Base-by-base conservation (phyloP, 306 rosid species). In the Prunus davidiana region DNA sequence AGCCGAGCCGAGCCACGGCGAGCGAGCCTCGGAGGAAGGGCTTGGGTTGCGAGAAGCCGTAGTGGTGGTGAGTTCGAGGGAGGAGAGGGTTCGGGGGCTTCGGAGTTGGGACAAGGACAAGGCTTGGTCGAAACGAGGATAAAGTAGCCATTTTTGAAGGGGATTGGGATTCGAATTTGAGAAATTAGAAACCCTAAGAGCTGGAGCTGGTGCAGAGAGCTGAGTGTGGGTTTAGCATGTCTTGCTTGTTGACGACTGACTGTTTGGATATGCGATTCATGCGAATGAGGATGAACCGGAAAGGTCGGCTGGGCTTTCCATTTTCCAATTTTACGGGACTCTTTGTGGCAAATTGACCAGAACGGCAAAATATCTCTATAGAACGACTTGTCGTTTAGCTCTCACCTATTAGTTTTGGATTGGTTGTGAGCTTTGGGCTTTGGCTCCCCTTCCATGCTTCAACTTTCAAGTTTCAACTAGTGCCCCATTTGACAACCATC, bases 21-120 rank as follows among this genome's bases (percentile, higher is more conserved):
- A 84, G 80, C 38, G 97, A 89, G 62, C 93, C 90, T 63, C 93
- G 94, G 56, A 82, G 91, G 66, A 79, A 78, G 56, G 79, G 81
- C 49, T 78, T 65, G 63, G 77, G 85, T 60, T 30, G 64, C 65
- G 82, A 56, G 50, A 88, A 55, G 34, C 80, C 54, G 34, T 68
- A 78, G 47, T 66, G 85, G 79, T 72, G 73, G 80, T 76, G 71
- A 19, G 85, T 76, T 16, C 84, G 87, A 11, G 79, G 89, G 19
- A 83, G 82, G 67, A 86, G 80, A 27, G 80, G 83, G 79, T 4
- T 63, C 28, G 67, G 70, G 65, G 77, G 89, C 82, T 65, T 79
- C 15, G 75, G 67, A 50, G 89, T 79, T 16, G 91, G 89, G 71
- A 86, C 60, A 25, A 85, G 69, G 67, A 86, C 67, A 62, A 77